Evolutionary conservation across 345 rosid genomes (phyloP), one percentile per base, ranked within the genome.

Genomic region (Populus deltoides): DNA sequence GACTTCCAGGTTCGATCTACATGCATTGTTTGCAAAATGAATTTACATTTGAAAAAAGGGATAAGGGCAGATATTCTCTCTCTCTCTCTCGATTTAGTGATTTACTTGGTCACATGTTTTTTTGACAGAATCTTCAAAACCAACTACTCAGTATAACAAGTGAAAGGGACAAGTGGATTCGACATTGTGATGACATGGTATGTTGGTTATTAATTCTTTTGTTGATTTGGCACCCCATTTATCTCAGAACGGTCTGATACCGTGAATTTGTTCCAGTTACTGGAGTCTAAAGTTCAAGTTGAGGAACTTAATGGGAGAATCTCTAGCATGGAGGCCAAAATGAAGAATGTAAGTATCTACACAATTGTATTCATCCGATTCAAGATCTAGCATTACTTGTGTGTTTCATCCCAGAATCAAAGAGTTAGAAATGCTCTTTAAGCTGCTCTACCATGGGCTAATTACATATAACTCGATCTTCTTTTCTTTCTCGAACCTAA

Each of bases 281-380:
- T 55, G 71, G 84, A 78, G 76, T 85, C 89, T 27, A 84, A 83
- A 72, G 70, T 57, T 77, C 84, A 81, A 79, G 73, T 85, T 35
- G 87, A 88, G 76, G 86, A 84, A 61, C 77, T 87, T 78, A 75
- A 77, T 29, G 68, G 57, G 63, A 82, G 80, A 83, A 69, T 88
- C 78, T 77, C 86, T 51, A 59, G 74, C 72, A 75, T 86, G 81
- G 92, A 92, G 87, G 76, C 75, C 71, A 88, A 84, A 83, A 78
- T 66, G 66, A 85, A 77, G 67, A 83, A 79, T 67, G 97, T 89
- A 85, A 86, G 90, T 83, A 11, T 47, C 38, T 77, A 22, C 31
- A 13, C 20, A 29, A 15, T 11, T 38, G 12, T 51, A 38, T 43
- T 59, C 41, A 25, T 77, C 76, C 25, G 68, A 18, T 24, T 33